phyloP scores from a whole-genome alignment of 2,329 filamentous ascomycete species.

The Pseudofabraea citricarpa region DNA sequence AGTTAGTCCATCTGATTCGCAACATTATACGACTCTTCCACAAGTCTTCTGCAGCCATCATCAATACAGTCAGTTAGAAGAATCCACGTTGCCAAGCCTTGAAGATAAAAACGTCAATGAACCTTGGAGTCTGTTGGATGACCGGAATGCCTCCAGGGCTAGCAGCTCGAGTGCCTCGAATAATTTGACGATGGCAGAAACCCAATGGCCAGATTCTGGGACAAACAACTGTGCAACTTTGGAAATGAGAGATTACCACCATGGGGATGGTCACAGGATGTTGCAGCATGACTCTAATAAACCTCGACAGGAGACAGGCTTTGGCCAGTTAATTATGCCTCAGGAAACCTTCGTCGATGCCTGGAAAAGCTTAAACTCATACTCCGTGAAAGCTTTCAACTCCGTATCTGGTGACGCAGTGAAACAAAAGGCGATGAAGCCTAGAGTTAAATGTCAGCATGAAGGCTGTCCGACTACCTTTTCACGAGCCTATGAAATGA shows the following conservation, averaged over 20 bases:
- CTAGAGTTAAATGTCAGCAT: conserved; percentile 7
- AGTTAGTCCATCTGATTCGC: background rate
- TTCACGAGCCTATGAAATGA: conserved; percentile 7
- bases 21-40: too few species aligned
- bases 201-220: too few species aligned
- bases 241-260: too few species aligned
- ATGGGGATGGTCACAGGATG: too few species aligned
- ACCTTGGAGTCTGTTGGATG: background rate
- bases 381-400: too few species aligned
- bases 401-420: too few species aligned
- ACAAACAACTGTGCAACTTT: too few species aligned
- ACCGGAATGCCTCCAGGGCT: background rate
- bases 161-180: background rate
- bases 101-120: background rate
- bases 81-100: background rate
- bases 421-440: background rate
- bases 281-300: too few species aligned
- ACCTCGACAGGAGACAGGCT: background rate
- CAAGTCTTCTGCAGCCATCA: too few species aligned
- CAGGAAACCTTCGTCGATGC: background rate
- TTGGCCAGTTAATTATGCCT: background rate
- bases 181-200: too few species aligned
- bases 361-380: background rate
- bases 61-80: background rate
- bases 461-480: conserved; percentile 8